Percentiles rank a stretch among this genome's conserved stretches.
Evolutionary conservation across 108 stramenopile species (phyloP).

Genomic region (Skeletonema marinoi): DNA sequence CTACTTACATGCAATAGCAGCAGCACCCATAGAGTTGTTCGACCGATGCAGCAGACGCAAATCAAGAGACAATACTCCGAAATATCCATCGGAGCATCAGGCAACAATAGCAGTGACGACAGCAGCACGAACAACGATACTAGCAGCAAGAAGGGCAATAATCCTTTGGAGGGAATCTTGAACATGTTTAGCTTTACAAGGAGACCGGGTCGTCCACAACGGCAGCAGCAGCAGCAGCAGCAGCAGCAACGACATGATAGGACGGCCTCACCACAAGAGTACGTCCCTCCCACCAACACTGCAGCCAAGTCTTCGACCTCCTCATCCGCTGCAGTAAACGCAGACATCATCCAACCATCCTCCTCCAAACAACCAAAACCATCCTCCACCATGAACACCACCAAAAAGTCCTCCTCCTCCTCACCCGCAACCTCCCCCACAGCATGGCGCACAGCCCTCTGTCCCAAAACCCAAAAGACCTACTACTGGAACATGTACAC

Average conservation of each 20-base stretch:
- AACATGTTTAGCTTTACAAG: conserved; percentile 7
- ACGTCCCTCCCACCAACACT: neutral
- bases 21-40: neutral
- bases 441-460: conserved; percentile 76
- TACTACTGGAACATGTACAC: conserved; percentile 94
- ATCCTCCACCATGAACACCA: neutral
- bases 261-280: neutral
- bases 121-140: neutral
- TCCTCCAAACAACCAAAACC: neutral
- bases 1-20: too few relatives aligned
- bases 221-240: conserved; percentile 1
- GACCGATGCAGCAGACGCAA: neutral
- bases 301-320: neutral
- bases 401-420: neutral
- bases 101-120: neutral
- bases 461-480: conserved; percentile 73
- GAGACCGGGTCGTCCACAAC: neutral
- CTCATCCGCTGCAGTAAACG: neutral
- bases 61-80: conserved; percentile 1
- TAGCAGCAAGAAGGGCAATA: neutral
- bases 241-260: neutral
- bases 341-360: neutral
- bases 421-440: neutral
- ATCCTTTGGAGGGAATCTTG: conserved; percentile 10
- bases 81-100: neutral